Evolutionary conservation across 1,139 yeast species (phyloP), one percentile per base, ranked within the genome.

Genomic region (Kurtzmaniella quercitrusa): DNA sequence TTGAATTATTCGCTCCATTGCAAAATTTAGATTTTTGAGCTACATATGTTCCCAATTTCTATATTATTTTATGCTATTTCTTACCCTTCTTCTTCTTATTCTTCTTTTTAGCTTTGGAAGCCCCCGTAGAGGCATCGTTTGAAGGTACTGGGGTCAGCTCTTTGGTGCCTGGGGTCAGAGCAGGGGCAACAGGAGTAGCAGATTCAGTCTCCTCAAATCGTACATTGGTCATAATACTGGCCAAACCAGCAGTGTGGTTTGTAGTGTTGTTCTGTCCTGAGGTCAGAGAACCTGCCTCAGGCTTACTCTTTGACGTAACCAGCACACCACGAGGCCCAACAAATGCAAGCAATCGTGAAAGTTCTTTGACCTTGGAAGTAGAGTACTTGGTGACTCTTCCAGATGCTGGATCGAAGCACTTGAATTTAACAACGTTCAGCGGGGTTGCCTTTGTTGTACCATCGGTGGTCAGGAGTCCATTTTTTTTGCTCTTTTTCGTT

Each of bases 241-340:
- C 65, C 47, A 68, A 59, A 1, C 77, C 78, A 8, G 61, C 53
- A 23, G 56, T 52, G 42, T 66, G 61, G 15, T 47, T 54, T 36
- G 51, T 41, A 44, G 39, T 32, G 38, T 19, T 45, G 38, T 40
- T 45, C 48, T 36, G 45, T 46, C 5, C 18, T 40, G 22, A 39
- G 47, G 47, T 14, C 43, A 39, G 22, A 26, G 32, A 43, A 30
- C 40, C 30, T 33, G 26, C 35, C 2, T 19, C 38, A 21, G 15
- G 44, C 14, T 39, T 43, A 14, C 49, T 50, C 14, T 48, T 47
- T 38, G 59, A 57, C 9, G 65, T 51, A 33, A 68, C 55, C 48
- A 65, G 73, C 14, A 86, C 85, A 2, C 94, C 93, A 47, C 78
- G 74, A 3, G 97, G 96, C 0, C 97, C 97, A 41, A 89, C 59